Percentiles rank a stretch among this genome's conserved stretches.
Conservation (phyloP, 805 yeast species). For the Pichia exigua region DNA sequence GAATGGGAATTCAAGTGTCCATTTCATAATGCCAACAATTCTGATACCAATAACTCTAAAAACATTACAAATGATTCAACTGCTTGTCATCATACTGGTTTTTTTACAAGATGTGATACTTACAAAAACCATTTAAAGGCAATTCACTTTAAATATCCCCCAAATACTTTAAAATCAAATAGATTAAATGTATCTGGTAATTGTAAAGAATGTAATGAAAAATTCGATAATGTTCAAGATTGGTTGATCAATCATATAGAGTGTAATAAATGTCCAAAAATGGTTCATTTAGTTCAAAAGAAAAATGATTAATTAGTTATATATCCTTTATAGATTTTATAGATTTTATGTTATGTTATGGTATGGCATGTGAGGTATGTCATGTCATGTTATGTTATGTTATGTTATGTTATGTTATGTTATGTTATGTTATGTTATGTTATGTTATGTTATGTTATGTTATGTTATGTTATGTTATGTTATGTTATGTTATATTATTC, state of each 20-base stretch:
- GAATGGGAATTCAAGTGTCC: conserved; percentile 74
- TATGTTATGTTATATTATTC: too few species aligned
- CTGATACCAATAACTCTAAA: neutral
- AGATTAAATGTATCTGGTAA: conserved; percentile 60
- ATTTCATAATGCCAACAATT: conserved; percentile 30
- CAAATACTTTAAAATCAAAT: conserved; percentile 75
- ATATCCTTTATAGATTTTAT: neutral
- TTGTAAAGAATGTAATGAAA: conserved; percentile 68
- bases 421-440: neutral
- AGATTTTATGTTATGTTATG: neutral
- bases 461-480: neutral
- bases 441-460: too few species aligned
- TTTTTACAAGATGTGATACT: conserved; percentile 84
- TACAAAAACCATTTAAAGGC: conserved; percentile 88
- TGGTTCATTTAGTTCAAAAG: conserved; percentile 10
- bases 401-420: neutral
- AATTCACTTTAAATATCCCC: conserved; percentile 81
- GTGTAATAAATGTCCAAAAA: conserved; percentile 30
- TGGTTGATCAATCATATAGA: conserved; percentile 79
- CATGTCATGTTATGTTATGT: neutral
- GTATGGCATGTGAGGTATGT: neutral
- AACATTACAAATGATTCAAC: conserved; percentile 10
- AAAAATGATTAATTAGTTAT: neutral
- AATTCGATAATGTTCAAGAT: conserved; percentile 61
- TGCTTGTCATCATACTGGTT: conserved; percentile 73